Conservation (phyloP, 768 basidiomycete genomes). For the Kwoniella sp. region DNA sequence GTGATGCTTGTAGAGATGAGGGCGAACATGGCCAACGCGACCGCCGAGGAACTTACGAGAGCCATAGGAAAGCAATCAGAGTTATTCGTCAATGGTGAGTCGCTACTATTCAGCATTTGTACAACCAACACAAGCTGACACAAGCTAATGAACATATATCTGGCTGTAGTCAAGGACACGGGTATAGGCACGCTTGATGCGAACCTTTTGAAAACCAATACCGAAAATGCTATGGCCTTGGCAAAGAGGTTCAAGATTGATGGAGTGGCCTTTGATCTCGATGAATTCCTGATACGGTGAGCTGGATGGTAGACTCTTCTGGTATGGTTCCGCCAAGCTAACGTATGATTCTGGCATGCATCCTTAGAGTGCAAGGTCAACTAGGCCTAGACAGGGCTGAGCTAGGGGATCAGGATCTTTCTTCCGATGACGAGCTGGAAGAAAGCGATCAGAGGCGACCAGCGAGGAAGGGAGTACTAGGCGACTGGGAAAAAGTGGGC, state of each 20-base stretch:
- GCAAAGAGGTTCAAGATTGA: conserved; percentile 90
- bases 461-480: conserved; percentile 41
- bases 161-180: conserved; percentile 62
- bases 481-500: conserved; percentile 83
- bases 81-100: conserved; percentile 28
- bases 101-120: neutral
- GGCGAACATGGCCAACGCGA: conserved; percentile 33
- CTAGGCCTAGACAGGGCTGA: conserved; percentile 36
- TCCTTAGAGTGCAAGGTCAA: conserved; percentile 32
- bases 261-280: conserved; percentile 83
- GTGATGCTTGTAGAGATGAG: conserved; percentile 22
- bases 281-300: conserved; percentile 71
- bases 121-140: neutral
- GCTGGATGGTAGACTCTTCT: neutral
- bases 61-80: conserved; percentile 20
- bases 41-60: conserved; percentile 19
- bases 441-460: conserved; percentile 56
- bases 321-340: too few relatives aligned
- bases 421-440: conserved; percentile 54
- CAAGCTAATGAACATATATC: neutral
- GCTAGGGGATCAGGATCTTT: conserved; percentile 42
- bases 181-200: conserved; percentile 92
- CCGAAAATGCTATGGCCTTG: conserved; percentile 77
- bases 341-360: too few relatives aligned
- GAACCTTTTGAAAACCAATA: conserved; percentile 71